Conservation (phyloP, 768 basidiomycete genomes). For the Psilocybe subaeruginosa region DNA sequence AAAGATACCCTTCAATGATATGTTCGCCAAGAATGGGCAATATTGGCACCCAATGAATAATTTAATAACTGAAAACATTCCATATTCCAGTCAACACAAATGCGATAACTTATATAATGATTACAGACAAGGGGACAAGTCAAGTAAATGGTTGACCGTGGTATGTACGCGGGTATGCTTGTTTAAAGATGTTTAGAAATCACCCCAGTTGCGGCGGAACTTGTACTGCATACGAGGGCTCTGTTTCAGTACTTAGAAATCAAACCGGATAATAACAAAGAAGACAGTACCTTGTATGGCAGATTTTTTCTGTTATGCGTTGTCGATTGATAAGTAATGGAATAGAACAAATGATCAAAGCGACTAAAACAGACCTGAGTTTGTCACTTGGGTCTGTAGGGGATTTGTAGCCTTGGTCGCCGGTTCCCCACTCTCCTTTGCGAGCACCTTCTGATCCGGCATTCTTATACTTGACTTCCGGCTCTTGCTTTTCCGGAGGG, state of each 20-base stretch:
- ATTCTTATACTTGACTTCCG: conserved; percentile 58
- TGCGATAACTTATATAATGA: conserved; percentile 13
- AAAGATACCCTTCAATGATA: conserved; percentile 5
- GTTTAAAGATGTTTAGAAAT: conserved; percentile 55
- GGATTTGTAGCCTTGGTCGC: conserved; percentile 69
- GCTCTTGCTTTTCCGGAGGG: conserved; percentile 75
- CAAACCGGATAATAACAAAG: conserved; percentile 10
- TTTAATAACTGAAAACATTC: background rate
- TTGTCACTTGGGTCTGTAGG: conserved; percentile 78
- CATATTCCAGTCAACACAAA: background rate
- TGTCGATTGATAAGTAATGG: background rate
- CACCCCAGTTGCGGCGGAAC: conserved; percentile 86
- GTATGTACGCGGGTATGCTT: background rate
- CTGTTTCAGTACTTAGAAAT: conserved; percentile 51
- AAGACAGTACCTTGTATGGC: conserved; percentile 78
- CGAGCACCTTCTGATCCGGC: conserved; percentile 54
- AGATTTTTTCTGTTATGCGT: conserved; percentile 61
- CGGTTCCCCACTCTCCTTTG: conserved; percentile 73
- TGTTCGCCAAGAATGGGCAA: background rate
- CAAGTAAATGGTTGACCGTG: background rate
- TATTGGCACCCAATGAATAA: background rate
- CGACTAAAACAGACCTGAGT: conserved; percentile 53
- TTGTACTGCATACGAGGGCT: conserved; percentile 77
- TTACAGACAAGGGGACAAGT: conserved; percentile 3
- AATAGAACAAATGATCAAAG: background rate